Percentiles rank a stretch among this genome's conserved stretches.
Evolutionary conservation across 2,329 filamentous ascomycete genomes (phyloP).

Genomic region (Chaetomium globosum): DNA sequence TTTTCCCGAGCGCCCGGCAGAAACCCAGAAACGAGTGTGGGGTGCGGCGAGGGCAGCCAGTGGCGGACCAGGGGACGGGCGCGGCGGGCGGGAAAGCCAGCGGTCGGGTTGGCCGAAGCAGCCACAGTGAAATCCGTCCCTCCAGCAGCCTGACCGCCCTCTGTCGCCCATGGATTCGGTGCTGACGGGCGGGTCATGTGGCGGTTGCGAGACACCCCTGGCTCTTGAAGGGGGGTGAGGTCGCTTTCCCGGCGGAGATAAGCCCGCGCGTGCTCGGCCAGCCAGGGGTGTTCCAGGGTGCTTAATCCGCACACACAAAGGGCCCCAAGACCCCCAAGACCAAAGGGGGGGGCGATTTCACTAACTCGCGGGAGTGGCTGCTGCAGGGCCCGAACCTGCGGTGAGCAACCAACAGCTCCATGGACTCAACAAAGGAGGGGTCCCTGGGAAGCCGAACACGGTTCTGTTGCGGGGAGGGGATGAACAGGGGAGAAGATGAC

Average conservation of each 20-base stretch:
- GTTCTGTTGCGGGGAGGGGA: neutral
- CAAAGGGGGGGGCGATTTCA: neutral
- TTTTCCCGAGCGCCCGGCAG: conserved; percentile 7
- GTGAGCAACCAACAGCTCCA: neutral
- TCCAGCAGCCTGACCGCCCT: conserved; percentile 9
- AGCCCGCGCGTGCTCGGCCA: neutral
- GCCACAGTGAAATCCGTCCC: no score
- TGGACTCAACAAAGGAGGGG: no score
- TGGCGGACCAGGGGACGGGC: neutral
- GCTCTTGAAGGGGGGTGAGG: no score
- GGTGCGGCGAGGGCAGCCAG: neutral
- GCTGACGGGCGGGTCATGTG: conserved; percentile 15
- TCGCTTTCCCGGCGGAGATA: conserved; percentile 12
- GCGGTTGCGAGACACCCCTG: neutral
- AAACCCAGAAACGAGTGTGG: conserved; percentile 8
- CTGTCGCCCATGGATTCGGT: conserved; percentile 13
- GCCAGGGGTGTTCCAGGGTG: neutral
- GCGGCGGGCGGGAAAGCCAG: conserved; percentile 2
- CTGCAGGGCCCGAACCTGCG: neutral
- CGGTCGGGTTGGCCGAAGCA: conserved; percentile 6
- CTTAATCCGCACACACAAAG: neutral
- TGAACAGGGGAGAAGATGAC: neutral
- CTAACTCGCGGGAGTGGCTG: neutral
- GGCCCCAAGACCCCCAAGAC: no score
- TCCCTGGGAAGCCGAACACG: neutral